These are phyloP conservation scores for Candida neerlandica DNA, from an alignment of 1,139 yeast species.

Conservation along the genomic window DNA sequence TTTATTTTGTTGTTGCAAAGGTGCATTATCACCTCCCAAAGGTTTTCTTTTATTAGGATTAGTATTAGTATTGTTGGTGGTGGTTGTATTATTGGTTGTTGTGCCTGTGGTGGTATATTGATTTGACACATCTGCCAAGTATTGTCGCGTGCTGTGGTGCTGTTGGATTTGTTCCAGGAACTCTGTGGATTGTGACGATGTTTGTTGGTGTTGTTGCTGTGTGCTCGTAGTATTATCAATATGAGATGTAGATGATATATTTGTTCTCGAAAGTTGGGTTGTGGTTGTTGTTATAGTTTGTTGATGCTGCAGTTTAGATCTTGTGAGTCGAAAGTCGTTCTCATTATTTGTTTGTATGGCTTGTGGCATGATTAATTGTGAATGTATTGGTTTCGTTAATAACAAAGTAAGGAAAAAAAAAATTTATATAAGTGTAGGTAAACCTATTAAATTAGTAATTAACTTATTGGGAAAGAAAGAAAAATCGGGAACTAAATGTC, in stretches of 20 bases:
- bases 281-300: constrained; percentile 7
- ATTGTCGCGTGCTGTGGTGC: constrained; percentile 25
- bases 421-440: neutral
- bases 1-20: constrained; percentile 22
- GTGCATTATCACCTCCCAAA: constrained; percentile 38
- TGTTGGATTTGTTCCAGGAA: constrained; percentile 5
- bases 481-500: too few relatives aligned
- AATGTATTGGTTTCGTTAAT: neutral
- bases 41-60: constrained; percentile 29
- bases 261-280: constrained; percentile 3
- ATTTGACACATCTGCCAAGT: constrained; percentile 46
- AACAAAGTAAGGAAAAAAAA: neutral
- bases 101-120: constrained; percentile 28
- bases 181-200: constrained; percentile 4
- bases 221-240: too few relatives aligned
- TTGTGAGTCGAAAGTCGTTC: constrained; percentile 41
- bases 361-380: constrained; percentile 37
- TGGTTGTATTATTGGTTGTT: constrained; percentile 3
- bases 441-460: neutral
- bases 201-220: constrained; percentile 1
- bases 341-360: constrained; percentile 37
- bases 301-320: constrained; percentile 27
- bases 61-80: constrained; percentile 2
- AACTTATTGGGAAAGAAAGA: neutral
- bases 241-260: constrained; percentile 2